Percentiles rank a stretch among this genome's conserved stretches.
Evolutionary conservation across 139 green algal species (phyloP).

Genomic region (Tetraselmis striata): DNA sequence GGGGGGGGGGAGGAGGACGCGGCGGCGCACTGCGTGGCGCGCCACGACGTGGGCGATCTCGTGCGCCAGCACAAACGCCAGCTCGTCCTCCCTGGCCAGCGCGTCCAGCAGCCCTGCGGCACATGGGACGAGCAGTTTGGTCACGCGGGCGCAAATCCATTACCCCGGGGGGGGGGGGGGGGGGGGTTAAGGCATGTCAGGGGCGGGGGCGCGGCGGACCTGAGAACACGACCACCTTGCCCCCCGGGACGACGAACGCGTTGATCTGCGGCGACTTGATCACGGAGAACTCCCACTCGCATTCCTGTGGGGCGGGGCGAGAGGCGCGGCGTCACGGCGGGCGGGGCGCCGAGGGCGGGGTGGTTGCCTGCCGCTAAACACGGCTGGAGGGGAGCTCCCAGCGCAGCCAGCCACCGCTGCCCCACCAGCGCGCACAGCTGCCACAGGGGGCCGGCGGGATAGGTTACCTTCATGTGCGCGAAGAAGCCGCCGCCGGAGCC

Average conservation of each 20-base stretch:
- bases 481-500: conserved; percentile 46
- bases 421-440: no score
- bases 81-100: conserved; percentile 55
- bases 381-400: no score
- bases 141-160: no score
- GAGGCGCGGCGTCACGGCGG: no score
- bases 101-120: conserved; percentile 52
- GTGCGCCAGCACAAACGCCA: conserved; percentile 79
- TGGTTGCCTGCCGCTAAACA: no score
- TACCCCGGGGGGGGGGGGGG: no score
- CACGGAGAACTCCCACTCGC: conserved; percentile 81
- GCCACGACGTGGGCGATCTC: conserved; percentile 75
- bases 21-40: conserved; percentile 37
- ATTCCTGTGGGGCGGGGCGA: conserved; percentile 19
- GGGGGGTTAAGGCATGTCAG: background rate
- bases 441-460: no score
- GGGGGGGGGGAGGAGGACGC: background rate
- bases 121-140: background rate
- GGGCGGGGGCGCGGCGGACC: conserved; percentile 13
- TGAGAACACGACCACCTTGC: conserved; percentile 76
- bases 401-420: no score
- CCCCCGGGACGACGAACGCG: conserved; percentile 81
- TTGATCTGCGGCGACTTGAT: conserved; percentile 64
- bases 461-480: conserved; percentile 41
- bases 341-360: no score